A percentile compares a stretch with the other conserved stretches of the same genome.
phyloP scores from a whole-genome alignment of 768 basidiomycete species.

The Gymnopilus junonius region DNA sequence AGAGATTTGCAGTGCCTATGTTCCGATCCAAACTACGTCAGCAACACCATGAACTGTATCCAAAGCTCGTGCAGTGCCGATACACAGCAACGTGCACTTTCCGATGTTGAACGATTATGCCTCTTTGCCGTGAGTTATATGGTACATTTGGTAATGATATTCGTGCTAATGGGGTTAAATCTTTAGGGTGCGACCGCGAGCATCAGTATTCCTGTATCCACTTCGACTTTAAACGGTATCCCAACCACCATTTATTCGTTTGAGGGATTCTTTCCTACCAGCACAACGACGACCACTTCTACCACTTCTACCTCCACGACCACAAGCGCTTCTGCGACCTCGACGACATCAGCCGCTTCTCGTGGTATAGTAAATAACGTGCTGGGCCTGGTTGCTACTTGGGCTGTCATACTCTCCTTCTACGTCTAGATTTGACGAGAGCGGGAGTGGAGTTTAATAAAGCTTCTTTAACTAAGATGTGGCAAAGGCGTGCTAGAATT shows the following conservation, averaged over 20 bases:
- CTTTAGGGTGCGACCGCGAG: not conserved
- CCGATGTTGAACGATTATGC: not conserved
- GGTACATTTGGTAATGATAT: not conserved
- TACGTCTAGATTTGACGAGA: not conserved
- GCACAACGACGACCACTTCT: not conserved
- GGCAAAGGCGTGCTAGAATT: too few species aligned
- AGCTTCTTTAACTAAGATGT: too few species aligned
- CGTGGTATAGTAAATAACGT: not conserved
- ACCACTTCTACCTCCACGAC: not conserved
- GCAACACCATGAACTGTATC: not conserved
- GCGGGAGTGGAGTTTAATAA: too few species aligned
- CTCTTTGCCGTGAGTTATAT: not conserved
- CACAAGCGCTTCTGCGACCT: not conserved
- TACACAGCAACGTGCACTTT: not conserved
- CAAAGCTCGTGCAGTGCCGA: not conserved
- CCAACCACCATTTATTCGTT: not conserved
- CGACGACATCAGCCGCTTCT: not conserved
- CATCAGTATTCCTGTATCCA: not conserved
- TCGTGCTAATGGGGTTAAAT: not conserved
- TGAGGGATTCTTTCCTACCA: not conserved
- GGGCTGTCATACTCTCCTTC: not conserved
- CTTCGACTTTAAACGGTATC: not conserved
- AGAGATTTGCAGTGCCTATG: not conserved
- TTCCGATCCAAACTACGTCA: not conserved
- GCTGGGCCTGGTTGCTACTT: not conserved